These are phyloP conservation scores for Moringa oleifera DNA, from an alignment of 345 rosid species.

Conservation along the genomic window DNA sequence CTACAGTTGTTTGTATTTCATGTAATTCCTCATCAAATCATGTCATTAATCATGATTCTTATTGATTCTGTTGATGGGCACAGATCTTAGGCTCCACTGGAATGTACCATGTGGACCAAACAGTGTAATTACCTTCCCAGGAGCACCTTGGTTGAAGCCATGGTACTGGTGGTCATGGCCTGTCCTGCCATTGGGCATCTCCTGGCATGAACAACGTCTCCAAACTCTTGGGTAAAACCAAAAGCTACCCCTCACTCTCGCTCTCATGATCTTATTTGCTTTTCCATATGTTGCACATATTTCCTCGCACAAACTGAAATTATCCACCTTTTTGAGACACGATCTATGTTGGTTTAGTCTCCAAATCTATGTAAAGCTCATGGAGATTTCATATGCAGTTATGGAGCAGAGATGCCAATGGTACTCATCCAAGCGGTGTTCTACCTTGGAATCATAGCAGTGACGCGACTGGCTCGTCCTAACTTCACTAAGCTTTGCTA, in stretches of 20 bases:
- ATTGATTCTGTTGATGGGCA: not conserved
- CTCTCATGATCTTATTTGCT: not conserved
- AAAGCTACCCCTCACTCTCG: not conserved
- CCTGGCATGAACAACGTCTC: slow-evolving; percentile 80
- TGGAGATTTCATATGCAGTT: slow-evolving; percentile 30
- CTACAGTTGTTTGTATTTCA: not conserved
- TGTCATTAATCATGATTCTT: not conserved
- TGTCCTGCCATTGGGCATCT: slow-evolving; percentile 75
- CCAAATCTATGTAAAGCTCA: not conserved
- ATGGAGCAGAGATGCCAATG: slow-evolving; percentile 68
- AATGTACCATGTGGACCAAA: slow-evolving; percentile 92
- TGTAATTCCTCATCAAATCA: not conserved
- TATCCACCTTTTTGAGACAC: too few relatives aligned
- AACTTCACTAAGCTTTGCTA: slow-evolving; percentile 77
- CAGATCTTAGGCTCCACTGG: slow-evolving; percentile 88
- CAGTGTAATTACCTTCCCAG: slow-evolving; percentile 91
- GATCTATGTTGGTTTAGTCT: not conserved
- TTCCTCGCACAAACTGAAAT: too few relatives aligned
- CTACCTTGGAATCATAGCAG: slow-evolving; percentile 52
- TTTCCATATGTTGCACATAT: not conserved
- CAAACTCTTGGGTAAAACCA: slow-evolving; percentile 58
- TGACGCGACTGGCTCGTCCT: slow-evolving; percentile 63
- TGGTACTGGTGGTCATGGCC: slow-evolving; percentile 99
- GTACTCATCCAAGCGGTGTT: slow-evolving; percentile 52
- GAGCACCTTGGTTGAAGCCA: slow-evolving; percentile 94